Base-by-base conservation (phyloP, 345 rosid genomes). In the Balakata baccata region DNA sequence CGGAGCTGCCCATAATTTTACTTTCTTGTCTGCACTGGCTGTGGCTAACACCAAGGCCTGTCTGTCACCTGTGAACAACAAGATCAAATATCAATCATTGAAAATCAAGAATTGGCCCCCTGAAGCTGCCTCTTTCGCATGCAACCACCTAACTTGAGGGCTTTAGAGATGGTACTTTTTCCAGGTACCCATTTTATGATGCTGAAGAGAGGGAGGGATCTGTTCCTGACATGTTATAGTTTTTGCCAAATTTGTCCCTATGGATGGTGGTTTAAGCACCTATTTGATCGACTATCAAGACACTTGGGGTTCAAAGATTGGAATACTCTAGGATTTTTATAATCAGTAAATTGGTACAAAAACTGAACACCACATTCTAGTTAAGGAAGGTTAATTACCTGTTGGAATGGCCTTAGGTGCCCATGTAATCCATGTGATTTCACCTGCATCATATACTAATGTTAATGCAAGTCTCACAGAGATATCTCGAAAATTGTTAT, bases 1-100 rank as follows among this genome's bases (percentile, higher is more conserved):
- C 34, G 98, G 96, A 68, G 90, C 88, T 70, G 83, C 89, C 98
- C 98, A 92, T 65, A 95, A 80, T 86, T 90, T 94, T 74, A 94
- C 95, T 80, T 92, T 94, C 84, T 94, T 90, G 89, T 94, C 98
- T 47, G 70, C 85, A 49, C 96, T 82, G 64, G 97, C 79, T 7
- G 98, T 88, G 10, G 89, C 99, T 69, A 92, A 85, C 61, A 95
- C 80, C 76, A 79, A 56, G 45, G 52, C 85, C 69, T 73, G 70
- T 29, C 72, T 77, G 64, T 83, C 85, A 63, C 96, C 99, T 90
- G 88, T 61, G 72, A 54, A 78, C 64, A 84, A 38, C 12, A 67
- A 16, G 3, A 43, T 34, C 25, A 29, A 9, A 51, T 25, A 59
- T 12, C 56, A 46, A 71, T 43, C 38, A 39, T 13, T 23, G 1